Evolutionary conservation across 352 stramenopile genomes (phyloP).

Genomic region (Blastocystis sp.): DNA sequence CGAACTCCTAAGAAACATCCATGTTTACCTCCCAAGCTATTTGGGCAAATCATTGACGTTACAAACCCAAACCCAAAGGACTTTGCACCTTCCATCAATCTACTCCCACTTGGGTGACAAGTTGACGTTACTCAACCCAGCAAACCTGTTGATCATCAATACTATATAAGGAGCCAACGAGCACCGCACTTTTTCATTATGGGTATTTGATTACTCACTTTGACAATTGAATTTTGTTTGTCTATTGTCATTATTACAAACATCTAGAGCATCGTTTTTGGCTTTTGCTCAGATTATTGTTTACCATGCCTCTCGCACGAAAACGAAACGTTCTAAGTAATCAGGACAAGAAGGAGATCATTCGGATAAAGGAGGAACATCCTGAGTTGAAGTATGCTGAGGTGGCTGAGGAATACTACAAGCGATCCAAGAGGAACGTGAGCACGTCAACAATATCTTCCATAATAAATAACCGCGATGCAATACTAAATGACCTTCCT

Average conservation of each 20-base stretch:
- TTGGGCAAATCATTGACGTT: conserved; percentile 58
- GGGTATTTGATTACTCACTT: conserved; percentile 3
- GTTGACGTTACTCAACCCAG: conserved; percentile 59
- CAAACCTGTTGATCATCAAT: neutral
- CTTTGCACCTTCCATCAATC: neutral
- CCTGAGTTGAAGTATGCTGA: neutral
- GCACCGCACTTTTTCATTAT: neutral
- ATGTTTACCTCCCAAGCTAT: conserved; percentile 29
- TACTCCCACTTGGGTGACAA: conserved; percentile 54
- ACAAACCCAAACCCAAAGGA: neutral
- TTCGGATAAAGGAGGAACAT: neutral
- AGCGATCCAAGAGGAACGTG: neutral
- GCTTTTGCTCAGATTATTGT: neutral
- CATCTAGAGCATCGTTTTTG: neutral
- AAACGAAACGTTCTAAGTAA: neutral
- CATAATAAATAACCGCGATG: conserved; percentile 7
- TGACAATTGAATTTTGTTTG: neutral
- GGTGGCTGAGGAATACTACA: conserved; percentile 5
- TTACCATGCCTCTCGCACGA: neutral
- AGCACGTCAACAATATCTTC: neutral
- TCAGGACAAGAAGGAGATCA: conserved; percentile 19
- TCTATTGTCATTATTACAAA: neutral
- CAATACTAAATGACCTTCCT: neutral
- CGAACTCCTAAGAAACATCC: conserved; percentile 52
- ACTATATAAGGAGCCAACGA: neutral